phyloP scores from a whole-genome alignment of 257 asterid genomes.

The Striga asiatica region DNA sequence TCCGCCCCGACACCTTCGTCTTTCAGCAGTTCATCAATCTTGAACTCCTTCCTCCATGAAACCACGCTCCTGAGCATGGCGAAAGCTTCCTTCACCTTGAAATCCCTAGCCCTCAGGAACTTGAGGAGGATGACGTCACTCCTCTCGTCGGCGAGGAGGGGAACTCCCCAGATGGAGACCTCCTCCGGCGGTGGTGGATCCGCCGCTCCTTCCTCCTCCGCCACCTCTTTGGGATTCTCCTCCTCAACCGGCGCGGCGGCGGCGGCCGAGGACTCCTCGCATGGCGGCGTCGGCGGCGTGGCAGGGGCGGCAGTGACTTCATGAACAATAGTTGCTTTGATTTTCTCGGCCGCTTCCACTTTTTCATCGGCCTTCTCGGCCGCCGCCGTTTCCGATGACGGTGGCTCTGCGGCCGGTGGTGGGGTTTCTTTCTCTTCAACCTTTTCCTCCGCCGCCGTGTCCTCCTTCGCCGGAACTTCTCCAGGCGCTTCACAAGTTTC shows the following conservation, averaged over 20 bases:
- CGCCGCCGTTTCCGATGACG: conserved; percentile 3
- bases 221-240: no score
- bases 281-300: conserved; percentile 18
- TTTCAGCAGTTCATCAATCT: conserved; percentile 33
- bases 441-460: conserved; percentile 9
- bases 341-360: conserved; percentile 29
- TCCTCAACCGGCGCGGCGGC: conserved; percentile 11
- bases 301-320: conserved; percentile 33
- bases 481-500: conserved; percentile 8
- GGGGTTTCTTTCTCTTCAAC: background rate
- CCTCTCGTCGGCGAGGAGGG: conserved; percentile 43
- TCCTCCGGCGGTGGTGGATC: conserved; percentile 39
- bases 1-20: conserved; percentile 31
- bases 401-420: background rate
- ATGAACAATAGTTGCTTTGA: conserved; percentile 49
- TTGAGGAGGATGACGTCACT: conserved; percentile 58
- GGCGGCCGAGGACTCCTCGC: conserved; percentile 15
- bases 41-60: conserved; percentile 58
- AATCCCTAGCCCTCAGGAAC: conserved; percentile 64
- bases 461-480: conserved; percentile 1
- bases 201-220: conserved; percentile 19
- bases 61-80: conserved; percentile 55
- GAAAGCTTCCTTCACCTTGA: conserved; percentile 57
- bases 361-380: conserved; percentile 10
- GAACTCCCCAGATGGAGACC: conserved; percentile 60